Evolutionary conservation across 305 asterid species (phyloP), one percentile per base, ranked within the genome.

Genomic region (Rubia peregrina): DNA sequence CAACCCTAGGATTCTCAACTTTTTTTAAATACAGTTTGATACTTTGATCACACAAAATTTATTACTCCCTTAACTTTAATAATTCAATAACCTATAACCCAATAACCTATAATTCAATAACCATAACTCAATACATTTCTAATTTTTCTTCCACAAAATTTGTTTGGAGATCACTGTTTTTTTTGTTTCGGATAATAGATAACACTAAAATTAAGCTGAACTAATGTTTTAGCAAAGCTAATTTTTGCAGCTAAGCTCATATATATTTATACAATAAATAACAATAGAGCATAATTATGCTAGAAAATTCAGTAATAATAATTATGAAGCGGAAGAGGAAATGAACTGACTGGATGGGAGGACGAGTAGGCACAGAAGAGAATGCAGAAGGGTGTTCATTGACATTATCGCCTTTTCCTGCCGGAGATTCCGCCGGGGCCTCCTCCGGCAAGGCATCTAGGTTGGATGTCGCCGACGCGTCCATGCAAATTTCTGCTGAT

Each of bases 361-460:
- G 91, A 69, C 95, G 93, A 81, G 79, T 77, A 61, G 93, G 95
- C 71, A 76, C 83, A 48, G 97, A 78, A 44, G 90, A 74, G 71
- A 86, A 90, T 64, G 85, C 85, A 14, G 96, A 84, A 1, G 91
- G 88, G 21, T 66, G 76, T 61, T 85, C 73, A 68, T 59, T 70
- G 16, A n/a, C 57, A 61, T 71, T 73, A 74, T 63, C 71, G 65
- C 48, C 49, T 40, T 72, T 85, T 16, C 71, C 82, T 71, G 73
- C 74, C 36, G 72, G 77, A 49, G 78, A 53, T 71, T 80, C 88
- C 40, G 62, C 78, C 6, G 72, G 66, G 61, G 76, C 24, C 38
- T 90, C 90, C 78, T 90, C 95, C 9, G 90, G 82, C 75, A 85
- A 82, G 75, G 92, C 70, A 65, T 83, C 76, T 72, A 90, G 88